Evolutionary conservation across 345 rosid genomes (phyloP), one percentile per base, ranked within the genome.

Genomic region (Eucalyptus paniculata): DNA sequence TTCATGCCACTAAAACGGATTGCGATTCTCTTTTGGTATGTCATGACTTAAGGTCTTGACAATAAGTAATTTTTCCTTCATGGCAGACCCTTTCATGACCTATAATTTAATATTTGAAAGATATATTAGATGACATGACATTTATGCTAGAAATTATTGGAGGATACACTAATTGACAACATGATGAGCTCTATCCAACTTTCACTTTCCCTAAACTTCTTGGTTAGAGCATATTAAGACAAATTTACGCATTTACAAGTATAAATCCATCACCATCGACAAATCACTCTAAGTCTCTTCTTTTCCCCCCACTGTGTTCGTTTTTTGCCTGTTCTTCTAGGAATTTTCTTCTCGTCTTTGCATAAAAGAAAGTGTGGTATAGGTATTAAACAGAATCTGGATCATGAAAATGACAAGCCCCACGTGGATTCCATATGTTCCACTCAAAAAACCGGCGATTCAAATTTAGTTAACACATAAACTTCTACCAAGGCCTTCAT

Each of bases 141-240:
- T 30, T 62, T 58, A 58, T 0, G n/a, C 6, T 0, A 56, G 5
- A 56, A 58, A 28, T 1, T 0, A 0, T 58, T 5, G 30, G n/a
- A 24, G 14, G 65, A 58, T 58, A 24, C 65, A 21, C n/a, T 24
- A 11, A 11, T 58, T 24, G 6, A 58, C 65, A 58, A 24, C 28
- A 56, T 0, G 62, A 24, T 56, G 62, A 2, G 62, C 14, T 56
- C 65, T 26, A 24, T 0, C 30, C n/a, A 58, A 58, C 65, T 58
- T 0, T 11, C n/a, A 58, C 3, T 58, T 28, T 58, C n/a, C 65
- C 65, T 45, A 11, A 26, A 58, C 65, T 58, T 58, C 0, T 18
- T 18, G 65, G 28, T 5, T 0, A 58, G 65, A 58, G 65, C 65
- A 24, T 58, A 56, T 10, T 2, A 58, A 58, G 13, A 58, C n/a